phyloP scores from a whole-genome alignment of 2,329 filamentous ascomycete genomes.

The Calonectria crousiana region DNA sequence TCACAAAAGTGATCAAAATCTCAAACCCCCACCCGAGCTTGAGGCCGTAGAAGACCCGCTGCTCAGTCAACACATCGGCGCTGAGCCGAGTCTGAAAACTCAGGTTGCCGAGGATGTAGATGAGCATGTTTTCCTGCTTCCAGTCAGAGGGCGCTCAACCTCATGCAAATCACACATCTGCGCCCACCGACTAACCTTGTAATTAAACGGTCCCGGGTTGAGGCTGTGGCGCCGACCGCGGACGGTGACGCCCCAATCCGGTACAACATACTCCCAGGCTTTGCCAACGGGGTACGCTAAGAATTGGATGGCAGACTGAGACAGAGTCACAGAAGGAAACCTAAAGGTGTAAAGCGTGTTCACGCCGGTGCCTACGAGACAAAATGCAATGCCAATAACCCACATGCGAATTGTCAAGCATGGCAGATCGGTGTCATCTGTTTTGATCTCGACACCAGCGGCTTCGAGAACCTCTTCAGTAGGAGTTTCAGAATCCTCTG shows the following conservation, averaged over 20 bases:
- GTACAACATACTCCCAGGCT: slow-evolving; percentile 49
- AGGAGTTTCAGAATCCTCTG: slow-evolving; percentile 22
- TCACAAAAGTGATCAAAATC: slow-evolving; percentile 60
- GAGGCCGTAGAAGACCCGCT: slow-evolving; percentile 32
- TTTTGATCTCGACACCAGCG: slow-evolving; percentile 45
- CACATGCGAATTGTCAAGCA: slow-evolving; percentile 55
- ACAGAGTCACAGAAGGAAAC: slow-evolving; percentile 48
- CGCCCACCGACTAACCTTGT: slow-evolving; percentile 39
- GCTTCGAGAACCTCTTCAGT: slow-evolving; percentile 45
- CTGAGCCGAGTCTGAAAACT: slow-evolving; percentile 56
- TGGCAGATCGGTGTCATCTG: slow-evolving; percentile 44
- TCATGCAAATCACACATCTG: neutral
- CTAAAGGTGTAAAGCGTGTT: slow-evolving; percentile 58
- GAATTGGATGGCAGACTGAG: slow-evolving; percentile 54
- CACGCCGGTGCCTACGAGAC: slow-evolving; percentile 51
- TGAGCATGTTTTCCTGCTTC: slow-evolving; percentile 63
- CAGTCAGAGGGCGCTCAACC: neutral
- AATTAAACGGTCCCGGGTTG: slow-evolving; percentile 56
- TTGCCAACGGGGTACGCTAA: slow-evolving; percentile 58
- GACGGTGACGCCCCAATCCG: slow-evolving; percentile 46
- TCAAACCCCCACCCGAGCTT: slow-evolving; percentile 63
- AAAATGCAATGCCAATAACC: slow-evolving; percentile 53
- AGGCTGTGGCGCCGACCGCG: slow-evolving; percentile 45
- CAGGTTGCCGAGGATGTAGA: slow-evolving; percentile 68
- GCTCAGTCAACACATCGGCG: slow-evolving; percentile 50